phyloP scores from a whole-genome alignment of 1,139 yeast genomes.

The Groenewaldozyma sp. region DNA sequence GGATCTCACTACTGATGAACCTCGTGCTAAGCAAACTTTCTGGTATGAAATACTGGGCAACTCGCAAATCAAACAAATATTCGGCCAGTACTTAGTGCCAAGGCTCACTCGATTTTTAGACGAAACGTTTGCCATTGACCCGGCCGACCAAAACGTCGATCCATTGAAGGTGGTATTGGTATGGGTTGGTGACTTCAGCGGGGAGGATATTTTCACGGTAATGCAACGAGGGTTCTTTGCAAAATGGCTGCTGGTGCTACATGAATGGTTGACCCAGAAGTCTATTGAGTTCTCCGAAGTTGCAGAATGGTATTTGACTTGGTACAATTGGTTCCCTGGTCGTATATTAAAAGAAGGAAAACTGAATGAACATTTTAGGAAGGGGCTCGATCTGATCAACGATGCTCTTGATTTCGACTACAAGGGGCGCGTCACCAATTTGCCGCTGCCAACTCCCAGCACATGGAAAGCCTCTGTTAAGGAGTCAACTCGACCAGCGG shows the following conservation, averaged over 20 bases:
- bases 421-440: not conserved
- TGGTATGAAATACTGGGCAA: not conserved
- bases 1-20: not conserved
- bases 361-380: constrained; percentile 21
- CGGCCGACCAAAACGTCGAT: constrained; percentile 24
- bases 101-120: constrained; percentile 25
- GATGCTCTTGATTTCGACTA: constrained; percentile 22
- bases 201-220: constrained; percentile 16
- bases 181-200: constrained; percentile 22
- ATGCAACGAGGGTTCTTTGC: constrained; percentile 27
- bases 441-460: not conserved
- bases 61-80: constrained; percentile 17
- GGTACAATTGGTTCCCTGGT: constrained; percentile 24
- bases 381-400: constrained; percentile 30
- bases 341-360: constrained; percentile 16
- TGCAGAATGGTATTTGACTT: constrained; percentile 26
- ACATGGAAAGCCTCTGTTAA: not conserved
- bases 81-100: constrained; percentile 27
- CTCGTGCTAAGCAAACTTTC: not conserved
- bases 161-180: constrained; percentile 18
- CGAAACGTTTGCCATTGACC: constrained; percentile 23
- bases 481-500: not conserved
- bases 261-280: constrained; percentile 23
- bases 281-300: constrained; percentile 20
- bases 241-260: constrained; percentile 25